phyloP scores from a whole-genome alignment of 805 yeast species.

The Henningerozyma blattae region DNA sequence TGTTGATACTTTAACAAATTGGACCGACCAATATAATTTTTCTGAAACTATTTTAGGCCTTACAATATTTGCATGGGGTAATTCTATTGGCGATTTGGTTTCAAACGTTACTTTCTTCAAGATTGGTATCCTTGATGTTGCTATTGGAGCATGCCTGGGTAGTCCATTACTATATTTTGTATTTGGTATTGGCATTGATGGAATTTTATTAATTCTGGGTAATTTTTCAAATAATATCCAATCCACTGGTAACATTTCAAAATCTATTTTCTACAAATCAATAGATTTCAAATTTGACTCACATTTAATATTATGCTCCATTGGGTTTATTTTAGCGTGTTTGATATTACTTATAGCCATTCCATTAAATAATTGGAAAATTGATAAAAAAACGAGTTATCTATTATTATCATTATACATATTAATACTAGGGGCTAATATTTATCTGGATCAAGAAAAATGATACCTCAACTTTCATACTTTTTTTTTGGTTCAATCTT shows the following conservation, averaged over 20 bases:
- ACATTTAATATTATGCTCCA: constrained; percentile 28
- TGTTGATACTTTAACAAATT: constrained; percentile 46
- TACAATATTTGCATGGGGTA: constrained; percentile 85
- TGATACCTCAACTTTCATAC: too few species aligned
- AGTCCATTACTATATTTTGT: constrained; percentile 74
- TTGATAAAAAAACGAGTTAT: constrained; percentile 32
- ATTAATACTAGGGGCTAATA: constrained; percentile 10
- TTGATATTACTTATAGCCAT: constrained; percentile 28
- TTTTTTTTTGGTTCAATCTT: too few species aligned
- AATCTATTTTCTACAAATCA: constrained; percentile 1
- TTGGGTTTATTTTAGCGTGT: constrained; percentile 31
- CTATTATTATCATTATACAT: constrained; percentile 13
- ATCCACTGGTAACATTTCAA: too few species aligned
- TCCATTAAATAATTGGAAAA: constrained; percentile 36
- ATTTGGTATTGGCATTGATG: constrained; percentile 72
- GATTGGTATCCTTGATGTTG: constrained; percentile 80
- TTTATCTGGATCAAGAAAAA: constrained; percentile 7
- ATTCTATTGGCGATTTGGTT: constrained; percentile 81
- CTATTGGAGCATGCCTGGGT: constrained; percentile 92
- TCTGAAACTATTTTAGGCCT: constrained; percentile 77
- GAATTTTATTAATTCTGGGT: constrained; percentile 32
- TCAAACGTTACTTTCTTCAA: constrained; percentile 71
- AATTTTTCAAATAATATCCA: background rate
- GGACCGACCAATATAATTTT: constrained; percentile 47
- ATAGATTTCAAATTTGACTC: constrained; percentile 29